Evolutionary conservation across 2,329 filamentous ascomycete species (phyloP).

Genomic region (Berkeleyomyces rouxiae): DNA sequence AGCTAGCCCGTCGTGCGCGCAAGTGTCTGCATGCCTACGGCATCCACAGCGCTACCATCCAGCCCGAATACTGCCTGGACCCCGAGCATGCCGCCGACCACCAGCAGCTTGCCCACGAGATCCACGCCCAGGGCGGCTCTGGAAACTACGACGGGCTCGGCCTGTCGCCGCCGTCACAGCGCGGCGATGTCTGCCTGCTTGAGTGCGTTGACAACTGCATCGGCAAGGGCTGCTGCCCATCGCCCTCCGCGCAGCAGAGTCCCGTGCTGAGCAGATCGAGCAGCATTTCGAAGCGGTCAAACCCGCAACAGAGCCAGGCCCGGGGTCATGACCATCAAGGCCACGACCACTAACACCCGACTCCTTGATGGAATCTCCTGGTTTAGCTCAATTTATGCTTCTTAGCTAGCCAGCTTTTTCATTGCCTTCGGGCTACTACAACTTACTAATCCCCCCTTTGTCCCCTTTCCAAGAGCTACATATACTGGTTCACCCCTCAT

Average conservation of each 20-base stretch:
- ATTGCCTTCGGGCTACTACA: neutral
- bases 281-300: constrained; percentile 4
- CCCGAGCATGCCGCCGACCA: constrained; percentile 26
- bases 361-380: neutral
- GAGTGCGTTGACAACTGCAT: constrained; percentile 35
- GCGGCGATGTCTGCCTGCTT: constrained; percentile 28
- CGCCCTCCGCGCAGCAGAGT: constrained; percentile 7
- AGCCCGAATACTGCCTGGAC: constrained; percentile 67
- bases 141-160: constrained; percentile 17
- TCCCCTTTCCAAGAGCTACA: neutral
- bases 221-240: constrained; percentile 29
- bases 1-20: constrained; percentile 63
- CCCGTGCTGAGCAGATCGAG: constrained; percentile 8
- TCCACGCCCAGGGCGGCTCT: constrained; percentile 22
- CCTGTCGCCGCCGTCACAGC: constrained; percentile 20
- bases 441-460: neutral
- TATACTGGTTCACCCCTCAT: no score
- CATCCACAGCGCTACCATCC: constrained; percentile 93
- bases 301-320: neutral
- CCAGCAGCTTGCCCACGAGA: constrained; percentile 23
- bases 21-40: constrained; percentile 88
- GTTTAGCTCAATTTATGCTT: neutral
- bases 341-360: constrained; percentile 6
- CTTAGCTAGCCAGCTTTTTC: neutral
- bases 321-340: constrained; percentile 10